Evolutionary conservation across 768 basidiomycete genomes (phyloP).

Genomic region (Daedalea quercina): DNA sequence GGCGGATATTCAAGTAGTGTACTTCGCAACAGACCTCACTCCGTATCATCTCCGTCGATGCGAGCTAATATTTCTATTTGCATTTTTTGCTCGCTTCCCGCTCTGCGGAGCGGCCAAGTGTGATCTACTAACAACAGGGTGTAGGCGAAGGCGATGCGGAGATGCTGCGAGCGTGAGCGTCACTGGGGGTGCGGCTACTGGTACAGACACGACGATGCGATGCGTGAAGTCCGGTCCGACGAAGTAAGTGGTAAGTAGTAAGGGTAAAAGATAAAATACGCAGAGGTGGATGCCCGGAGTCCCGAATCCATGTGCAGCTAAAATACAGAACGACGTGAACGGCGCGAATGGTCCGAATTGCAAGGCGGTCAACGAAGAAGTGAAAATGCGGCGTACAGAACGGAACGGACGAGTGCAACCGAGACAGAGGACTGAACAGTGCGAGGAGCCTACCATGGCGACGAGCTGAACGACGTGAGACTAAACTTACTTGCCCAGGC

Average conservation of each 20-base stretch:
- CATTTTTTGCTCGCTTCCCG: constrained; percentile 16
- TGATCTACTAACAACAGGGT: constrained; percentile 8
- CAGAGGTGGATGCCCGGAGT: not conserved
- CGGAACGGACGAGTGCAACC: constrained; percentile 1
- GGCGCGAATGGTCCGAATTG: not conserved
- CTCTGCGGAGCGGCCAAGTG: constrained; percentile 21
- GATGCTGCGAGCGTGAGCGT: constrained; percentile 3
- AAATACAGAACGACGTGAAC: not conserved
- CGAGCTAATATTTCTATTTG: constrained; percentile 5
- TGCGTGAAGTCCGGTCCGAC: constrained; percentile 13
- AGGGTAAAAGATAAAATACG: constrained; percentile 2
- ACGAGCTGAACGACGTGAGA: too few species aligned
- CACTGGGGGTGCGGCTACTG: not conserved
- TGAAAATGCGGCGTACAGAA: not conserved
- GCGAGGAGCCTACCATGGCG: not conserved
- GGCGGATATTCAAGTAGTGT: constrained; percentile 60
- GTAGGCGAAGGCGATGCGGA: constrained; percentile 7
- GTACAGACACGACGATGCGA: constrained; percentile 12
- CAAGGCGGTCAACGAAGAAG: not conserved
- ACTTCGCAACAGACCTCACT: not conserved
- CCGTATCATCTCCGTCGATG: constrained; percentile 1
- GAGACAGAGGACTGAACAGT: not conserved
- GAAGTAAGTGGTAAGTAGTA: constrained; percentile 6
- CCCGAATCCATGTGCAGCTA: constrained; percentile 1
- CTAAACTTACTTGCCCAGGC: not conserved